These are phyloP conservation scores for Beauveria rudraprayagi DNA, from an alignment of 2,329 filamentous ascomycete species.

Conservation along the genomic window DNA sequence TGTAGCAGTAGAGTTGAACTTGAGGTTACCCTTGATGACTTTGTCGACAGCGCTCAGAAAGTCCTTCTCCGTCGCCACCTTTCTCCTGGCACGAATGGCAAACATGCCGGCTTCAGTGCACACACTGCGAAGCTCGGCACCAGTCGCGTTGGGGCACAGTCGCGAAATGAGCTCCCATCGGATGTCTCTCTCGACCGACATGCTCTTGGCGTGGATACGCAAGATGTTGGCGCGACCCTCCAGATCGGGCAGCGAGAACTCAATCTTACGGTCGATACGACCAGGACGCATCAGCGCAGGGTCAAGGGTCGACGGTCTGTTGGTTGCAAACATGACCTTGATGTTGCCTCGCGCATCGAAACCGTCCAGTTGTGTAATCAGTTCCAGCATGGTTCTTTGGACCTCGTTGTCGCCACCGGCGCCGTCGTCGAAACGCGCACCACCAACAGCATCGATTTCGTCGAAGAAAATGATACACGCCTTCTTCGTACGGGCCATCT, in stretches of 20 bases:
- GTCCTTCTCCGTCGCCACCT: constrained; percentile 98
- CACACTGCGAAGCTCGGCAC: constrained; percentile 90
- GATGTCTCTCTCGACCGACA: constrained; percentile 98
- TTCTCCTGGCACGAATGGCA: constrained; percentile 85
- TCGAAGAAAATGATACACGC: constrained; percentile 98
- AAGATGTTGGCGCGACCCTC: constrained; percentile 97
- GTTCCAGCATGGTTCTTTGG: constrained; percentile 93
- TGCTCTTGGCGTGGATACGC: constrained; percentile 97
- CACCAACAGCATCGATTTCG: constrained; percentile 93
- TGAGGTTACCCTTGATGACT: constrained; percentile 97
- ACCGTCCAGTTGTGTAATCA: constrained; percentile 93
- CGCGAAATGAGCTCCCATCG: constrained; percentile 98
- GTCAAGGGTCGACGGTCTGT: constrained; percentile 89
- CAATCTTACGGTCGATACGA: constrained; percentile 97
- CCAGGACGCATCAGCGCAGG: constrained; percentile 96
- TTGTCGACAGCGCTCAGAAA: constrained; percentile 97
- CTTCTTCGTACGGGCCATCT: constrained; percentile 99
- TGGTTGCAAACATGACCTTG: constrained; percentile 99
- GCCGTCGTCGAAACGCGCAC: constrained; percentile 92
- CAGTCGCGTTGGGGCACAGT: constrained; percentile 93
- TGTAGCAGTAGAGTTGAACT: constrained; percentile 97
- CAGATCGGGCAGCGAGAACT: constrained; percentile 94
- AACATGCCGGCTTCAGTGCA: constrained; percentile 99
- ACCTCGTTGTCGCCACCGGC: constrained; percentile 97
- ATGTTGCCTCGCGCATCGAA: constrained; percentile 97